Conservation (phyloP, 495 filamentous ascomycete species). For the Lepraria neglecta region DNA sequence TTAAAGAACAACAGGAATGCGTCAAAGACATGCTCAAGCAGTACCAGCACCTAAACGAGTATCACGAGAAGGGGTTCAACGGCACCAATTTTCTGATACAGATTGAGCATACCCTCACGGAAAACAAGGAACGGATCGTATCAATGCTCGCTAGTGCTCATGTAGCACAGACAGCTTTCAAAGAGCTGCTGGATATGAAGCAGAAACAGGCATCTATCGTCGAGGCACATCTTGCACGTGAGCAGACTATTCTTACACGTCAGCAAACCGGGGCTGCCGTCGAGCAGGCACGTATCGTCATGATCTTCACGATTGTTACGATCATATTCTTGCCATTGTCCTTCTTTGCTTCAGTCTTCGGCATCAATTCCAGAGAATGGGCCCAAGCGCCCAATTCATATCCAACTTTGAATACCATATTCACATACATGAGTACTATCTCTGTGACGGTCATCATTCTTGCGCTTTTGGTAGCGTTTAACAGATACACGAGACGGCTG, state of each 20-base stretch:
- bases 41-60: slow-evolving; percentile 30
- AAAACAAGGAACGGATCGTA: slow-evolving; percentile 49
- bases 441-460: slow-evolving; percentile 38
- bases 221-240: slow-evolving; percentile 57
- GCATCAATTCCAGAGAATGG: slow-evolving; percentile 60
- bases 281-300: slow-evolving; percentile 55
- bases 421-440: slow-evolving; percentile 37
- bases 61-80: slow-evolving; percentile 31
- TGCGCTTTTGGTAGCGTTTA: slow-evolving; percentile 42
- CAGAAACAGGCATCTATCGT: slow-evolving; percentile 64
- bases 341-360: slow-evolving; percentile 60
- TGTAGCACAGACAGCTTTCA: slow-evolving; percentile 44
- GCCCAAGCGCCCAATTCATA: slow-evolving; percentile 33
- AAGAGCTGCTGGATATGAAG: slow-evolving; percentile 61
- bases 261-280: slow-evolving; percentile 54
- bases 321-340: slow-evolving; percentile 60
- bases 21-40: slow-evolving; percentile 47
- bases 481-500: slow-evolving; percentile 34
- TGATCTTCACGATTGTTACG: slow-evolving; percentile 65
- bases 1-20: slow-evolving; percentile 49
- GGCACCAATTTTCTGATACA: slow-evolving; percentile 45
- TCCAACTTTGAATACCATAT: slow-evolving; percentile 31
- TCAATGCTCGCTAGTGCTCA: slow-evolving; percentile 52
- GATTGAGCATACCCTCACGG: slow-evolving; percentile 46
- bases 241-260: slow-evolving; percentile 20